Evolutionary conservation across 345 rosid genomes (phyloP).

Genomic region (Litchi chinensis): DNA sequence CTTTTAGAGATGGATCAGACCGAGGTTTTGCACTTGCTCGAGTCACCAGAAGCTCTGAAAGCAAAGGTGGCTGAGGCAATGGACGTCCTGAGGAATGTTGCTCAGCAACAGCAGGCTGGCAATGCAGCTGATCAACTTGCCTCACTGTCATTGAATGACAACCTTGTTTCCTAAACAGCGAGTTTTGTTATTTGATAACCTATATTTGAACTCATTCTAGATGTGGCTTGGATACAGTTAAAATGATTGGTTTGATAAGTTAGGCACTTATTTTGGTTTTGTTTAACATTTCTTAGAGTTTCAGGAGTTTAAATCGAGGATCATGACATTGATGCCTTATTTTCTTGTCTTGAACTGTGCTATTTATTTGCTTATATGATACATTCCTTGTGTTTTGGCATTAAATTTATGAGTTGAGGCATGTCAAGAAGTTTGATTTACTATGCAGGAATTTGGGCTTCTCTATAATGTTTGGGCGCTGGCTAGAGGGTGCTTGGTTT

Average conservation of each 20-base stretch:
- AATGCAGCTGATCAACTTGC: conserved; percentile 71
- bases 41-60: conserved; percentile 90
- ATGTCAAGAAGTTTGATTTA: not conserved
- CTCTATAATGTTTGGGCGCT: too few relatives aligned
- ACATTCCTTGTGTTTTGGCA: not conserved
- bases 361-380: not conserved
- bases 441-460: too few relatives aligned
- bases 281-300: conserved; percentile 8
- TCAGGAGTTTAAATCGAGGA: conserved; percentile 5
- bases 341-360: not conserved
- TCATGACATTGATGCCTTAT: not conserved
- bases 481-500: too few relatives aligned
- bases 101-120: conserved; percentile 65
- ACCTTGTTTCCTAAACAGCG: conserved; percentile 51
- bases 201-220: conserved; percentile 4
- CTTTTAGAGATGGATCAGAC: conserved; percentile 98
- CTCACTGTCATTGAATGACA: conserved; percentile 67
- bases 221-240: conserved; percentile 17
- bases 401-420: not conserved
- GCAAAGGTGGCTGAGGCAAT: conserved; percentile 91
- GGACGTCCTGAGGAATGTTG: conserved; percentile 90
- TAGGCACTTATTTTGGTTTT: not conserved
- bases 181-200: not conserved
- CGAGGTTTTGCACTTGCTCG: conserved; percentile 88
- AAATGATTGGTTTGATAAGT: conserved; percentile 2